Evolutionary conservation across 23 red algal genomes (phyloP), one percentile per base, ranked within the genome.

Genomic region (Chondrus crispus): DNA sequence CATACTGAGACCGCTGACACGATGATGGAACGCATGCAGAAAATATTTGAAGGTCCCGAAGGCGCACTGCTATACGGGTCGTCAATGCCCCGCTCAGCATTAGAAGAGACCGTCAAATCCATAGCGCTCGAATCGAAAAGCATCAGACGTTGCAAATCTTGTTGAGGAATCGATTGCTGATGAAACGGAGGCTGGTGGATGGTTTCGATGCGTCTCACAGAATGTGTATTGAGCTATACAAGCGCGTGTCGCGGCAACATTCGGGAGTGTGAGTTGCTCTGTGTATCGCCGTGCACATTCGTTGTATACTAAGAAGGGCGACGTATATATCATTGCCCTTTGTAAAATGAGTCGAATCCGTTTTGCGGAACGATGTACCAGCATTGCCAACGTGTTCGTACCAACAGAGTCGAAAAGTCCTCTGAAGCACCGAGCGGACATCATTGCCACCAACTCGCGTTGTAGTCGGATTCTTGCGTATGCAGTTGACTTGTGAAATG

Each of bases 21-120:
- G 16, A 87, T 94, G 81, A 62, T 94, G 69, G 84, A 64, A 2
- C 82, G 73, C 29, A 94, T 94, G 92, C 92, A 87, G 51, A 54
- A 49, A 62, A 69, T 88, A 28, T 57, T 87, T 7, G 72, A 73
- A 26, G 92, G 92, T 18, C 70, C 69, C 20, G 92, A 94, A 44
- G 92, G 82, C 10, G 92, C 45, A 14, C 46, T 94, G 40, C 57
- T 94, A 51, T 57, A 86, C 9, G 92, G 83, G 10, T 76, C 82
- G 4, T 80, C 82, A 2, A 71, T 94, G 82, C 92, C 92, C 12
- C 35, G 20, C 10, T 53, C 24, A 20, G 78, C 78, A 0, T 29
- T 83, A 62, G 8, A 37, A 13, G 51, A 37, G 29, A 83, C 78
- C 8, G 29, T 83, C 22, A 13, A n/a, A 20, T 53, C 78, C 10